Percentiles rank a stretch among this genome's conserved stretches.
Evolutionary conservation across 2,329 filamentous ascomycete species (phyloP).

Genomic region (Clonostachys solani): DNA sequence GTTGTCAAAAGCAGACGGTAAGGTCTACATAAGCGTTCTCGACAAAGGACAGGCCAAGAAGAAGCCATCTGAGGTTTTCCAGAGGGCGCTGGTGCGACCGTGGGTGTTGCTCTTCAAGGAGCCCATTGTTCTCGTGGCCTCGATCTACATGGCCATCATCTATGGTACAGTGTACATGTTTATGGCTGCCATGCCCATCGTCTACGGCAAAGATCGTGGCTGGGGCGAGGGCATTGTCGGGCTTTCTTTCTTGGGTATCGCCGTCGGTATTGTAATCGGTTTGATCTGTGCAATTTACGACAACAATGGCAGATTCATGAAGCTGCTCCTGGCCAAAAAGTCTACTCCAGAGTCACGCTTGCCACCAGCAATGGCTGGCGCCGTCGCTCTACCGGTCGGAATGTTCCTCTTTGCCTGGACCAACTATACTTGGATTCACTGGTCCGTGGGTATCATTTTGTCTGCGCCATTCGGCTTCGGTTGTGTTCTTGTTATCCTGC

Average conservation of each 20-base stretch:
- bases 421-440: constrained; percentile 37
- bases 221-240: constrained; percentile 20
- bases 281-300: constrained; percentile 2
- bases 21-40: constrained; percentile 42
- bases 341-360: neutral
- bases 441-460: constrained; percentile 41
- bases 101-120: constrained; percentile 46
- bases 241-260: constrained; percentile 11
- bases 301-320: constrained; percentile 30
- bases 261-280: constrained; percentile 6
- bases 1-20: constrained; percentile 31
- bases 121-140: constrained; percentile 35
- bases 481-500: constrained; percentile 17
- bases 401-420: constrained; percentile 10
- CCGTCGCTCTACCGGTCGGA: constrained; percentile 3
- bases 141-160: constrained; percentile 44
- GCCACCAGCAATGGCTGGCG: neutral
- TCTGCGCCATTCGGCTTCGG: constrained; percentile 33
- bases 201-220: constrained; percentile 36
- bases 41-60: constrained; percentile 12
- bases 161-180: constrained; percentile 51
- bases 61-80: constrained; percentile 27
- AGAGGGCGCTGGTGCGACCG: constrained; percentile 35
- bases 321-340: neutral
- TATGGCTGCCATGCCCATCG: constrained; percentile 48